phyloP scores from a whole-genome alignment of 768 basidiomycete species.

The Psilocybe cubensis region DNA sequence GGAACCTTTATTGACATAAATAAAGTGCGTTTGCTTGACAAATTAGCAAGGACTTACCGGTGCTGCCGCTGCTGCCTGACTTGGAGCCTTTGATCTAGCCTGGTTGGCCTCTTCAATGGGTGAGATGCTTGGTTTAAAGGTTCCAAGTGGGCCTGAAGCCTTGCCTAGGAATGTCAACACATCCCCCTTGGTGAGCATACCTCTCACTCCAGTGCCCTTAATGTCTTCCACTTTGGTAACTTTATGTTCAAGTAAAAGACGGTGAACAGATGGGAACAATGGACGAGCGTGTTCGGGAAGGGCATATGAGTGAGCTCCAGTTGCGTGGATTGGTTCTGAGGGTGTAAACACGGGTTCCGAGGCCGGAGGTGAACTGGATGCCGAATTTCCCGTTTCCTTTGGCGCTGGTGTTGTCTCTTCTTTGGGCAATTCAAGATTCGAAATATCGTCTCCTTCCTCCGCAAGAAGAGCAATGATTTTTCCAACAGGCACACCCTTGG shows the following conservation, averaged over 20 bases:
- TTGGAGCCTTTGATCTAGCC: constrained; percentile 29
- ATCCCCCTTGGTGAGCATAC: constrained; percentile 97
- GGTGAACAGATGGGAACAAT: constrained; percentile 89
- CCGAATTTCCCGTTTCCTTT: constrained; percentile 17
- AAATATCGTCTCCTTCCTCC: constrained; percentile 95
- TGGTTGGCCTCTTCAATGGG: constrained; percentile 36
- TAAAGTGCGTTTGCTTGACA: neutral
- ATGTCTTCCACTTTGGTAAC: constrained; percentile 67
- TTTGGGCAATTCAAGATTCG: constrained; percentile 72
- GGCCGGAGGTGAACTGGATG: constrained; percentile 28
- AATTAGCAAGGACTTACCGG: constrained; percentile 30
- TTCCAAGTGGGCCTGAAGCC: constrained; percentile 77
- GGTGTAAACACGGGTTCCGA: neutral
- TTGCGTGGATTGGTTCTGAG: constrained; percentile 28
- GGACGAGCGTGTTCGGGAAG: constrained; percentile 62
- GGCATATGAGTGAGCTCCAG: constrained; percentile 36
- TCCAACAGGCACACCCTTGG: constrained; percentile 87
- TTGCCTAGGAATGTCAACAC: constrained; percentile 86
- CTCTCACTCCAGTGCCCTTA: constrained; percentile 87
- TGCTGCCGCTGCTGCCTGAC: constrained; percentile 16
- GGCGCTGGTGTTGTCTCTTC: constrained; percentile 38
- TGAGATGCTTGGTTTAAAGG: constrained; percentile 56
- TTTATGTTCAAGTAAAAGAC: constrained; percentile 71
- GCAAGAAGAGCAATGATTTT: constrained; percentile 90
- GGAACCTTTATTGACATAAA: constrained; percentile 32